Conservation (phyloP, 2,329 filamentous ascomycete species). For the Magnaporthiopsis rhizophila region DNA sequence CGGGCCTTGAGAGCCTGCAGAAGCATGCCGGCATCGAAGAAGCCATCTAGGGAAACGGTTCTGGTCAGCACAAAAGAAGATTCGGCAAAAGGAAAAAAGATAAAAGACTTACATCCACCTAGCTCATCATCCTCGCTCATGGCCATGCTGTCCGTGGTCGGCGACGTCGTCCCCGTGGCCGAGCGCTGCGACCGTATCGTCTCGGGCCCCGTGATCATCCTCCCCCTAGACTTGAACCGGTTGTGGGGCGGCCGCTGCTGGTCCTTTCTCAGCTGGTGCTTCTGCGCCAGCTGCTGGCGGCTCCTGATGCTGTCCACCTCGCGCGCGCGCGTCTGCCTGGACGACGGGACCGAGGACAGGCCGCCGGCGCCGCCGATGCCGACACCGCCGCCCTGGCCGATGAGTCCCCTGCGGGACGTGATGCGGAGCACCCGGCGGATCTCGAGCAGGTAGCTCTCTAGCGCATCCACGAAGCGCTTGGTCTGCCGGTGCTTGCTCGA, state of each 20-base stretch:
- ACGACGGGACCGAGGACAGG: constrained; percentile 9
- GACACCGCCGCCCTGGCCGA: background rate
- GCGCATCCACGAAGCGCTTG: constrained; percentile 75
- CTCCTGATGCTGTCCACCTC: constrained; percentile 36
- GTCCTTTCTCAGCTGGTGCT: background rate
- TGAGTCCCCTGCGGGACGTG: constrained; percentile 39
- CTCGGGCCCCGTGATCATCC: constrained; percentile 57
- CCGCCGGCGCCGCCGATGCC: background rate
- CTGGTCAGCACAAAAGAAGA: background rate
- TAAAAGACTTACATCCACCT: constrained; percentile 72
- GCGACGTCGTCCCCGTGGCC: constrained; percentile 46
- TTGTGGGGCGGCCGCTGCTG: constrained; percentile 23
- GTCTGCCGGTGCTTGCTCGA: constrained; percentile 93
- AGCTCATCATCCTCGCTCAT: constrained; percentile 82
- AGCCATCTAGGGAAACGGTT: constrained; percentile 53
- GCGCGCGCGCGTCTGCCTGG: constrained; percentile 41
- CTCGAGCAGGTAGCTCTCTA: constrained; percentile 87
- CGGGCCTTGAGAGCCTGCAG: constrained; percentile 76
- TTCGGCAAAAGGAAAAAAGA: background rate
- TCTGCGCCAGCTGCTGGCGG: constrained; percentile 1
- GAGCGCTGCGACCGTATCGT: constrained; percentile 30
- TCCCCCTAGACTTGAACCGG: constrained; percentile 62
- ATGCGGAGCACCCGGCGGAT: constrained; percentile 76
- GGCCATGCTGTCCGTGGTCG: constrained; percentile 60
- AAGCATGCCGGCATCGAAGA: constrained; percentile 96